Evolutionary conservation across 2,329 filamentous ascomycete genomes (phyloP), one percentile per base, ranked within the genome.

Genomic region (Cordyceps fumosorosea): DNA sequence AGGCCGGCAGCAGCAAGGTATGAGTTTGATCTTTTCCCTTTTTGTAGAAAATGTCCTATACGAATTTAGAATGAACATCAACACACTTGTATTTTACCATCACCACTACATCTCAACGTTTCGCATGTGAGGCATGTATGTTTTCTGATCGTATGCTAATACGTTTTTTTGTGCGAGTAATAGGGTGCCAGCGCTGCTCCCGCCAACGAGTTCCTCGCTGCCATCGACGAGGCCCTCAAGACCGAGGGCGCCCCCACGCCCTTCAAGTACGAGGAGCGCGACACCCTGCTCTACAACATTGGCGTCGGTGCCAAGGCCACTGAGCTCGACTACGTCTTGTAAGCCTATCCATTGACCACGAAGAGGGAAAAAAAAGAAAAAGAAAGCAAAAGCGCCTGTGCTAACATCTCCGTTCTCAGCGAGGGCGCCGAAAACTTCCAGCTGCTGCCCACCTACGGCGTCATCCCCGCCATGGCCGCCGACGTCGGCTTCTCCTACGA

Each of bases 361-460:
- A 5, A 29, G 29, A 29, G 29, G 29, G 8, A 5, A 29, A 29
- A 29, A 29, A 29, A n/a, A n/a, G n/a, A n/a, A n/a, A n/a, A n/a
- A n/a, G n/a, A n/a, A n/a, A n/a, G 37, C 2, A 7, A 2, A 16
- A 40, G 24, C 26, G n/a, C 54, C 5, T 62, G 12, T 40, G 26
- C 20, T 26, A 54, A 20, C 24, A 12, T 29, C 24, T 5, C 54
- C 40, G n/a, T n/a, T 7, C 16, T 3, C 16, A 79, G 79, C 72
- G 95, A 99, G 81, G 90, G 91, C 71, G 80, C 87, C 71, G 92
- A 97, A 61, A 84, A 95, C 74, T 99, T 99, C 85, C 91, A 97
- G 75, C 88, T 91, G 59, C 81, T 98, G 59, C 95, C 95, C 59
- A 96, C 92, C n/a, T 99, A 90, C 71, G 95, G 93, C 74, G 95